Evolutionary conservation across 805 yeast species (phyloP).

Genomic region (Starmerella bacillaris): DNA sequence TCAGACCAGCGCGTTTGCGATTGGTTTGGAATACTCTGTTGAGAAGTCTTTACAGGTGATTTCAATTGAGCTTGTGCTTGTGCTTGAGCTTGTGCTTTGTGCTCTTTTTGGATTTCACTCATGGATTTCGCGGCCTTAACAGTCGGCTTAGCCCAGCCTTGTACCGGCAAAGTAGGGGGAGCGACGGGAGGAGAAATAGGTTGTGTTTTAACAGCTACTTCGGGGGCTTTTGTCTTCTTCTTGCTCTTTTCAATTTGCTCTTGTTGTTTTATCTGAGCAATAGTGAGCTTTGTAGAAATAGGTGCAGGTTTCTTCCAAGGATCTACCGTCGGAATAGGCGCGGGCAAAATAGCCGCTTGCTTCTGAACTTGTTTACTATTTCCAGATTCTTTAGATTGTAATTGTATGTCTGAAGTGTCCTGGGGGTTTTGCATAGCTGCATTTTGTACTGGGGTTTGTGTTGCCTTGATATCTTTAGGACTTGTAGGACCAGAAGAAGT

Average conservation of each 20-base stretch:
- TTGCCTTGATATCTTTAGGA: no score
- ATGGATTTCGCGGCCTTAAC: conserved; percentile 21
- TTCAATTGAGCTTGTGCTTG: neutral
- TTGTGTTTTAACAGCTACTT: neutral
- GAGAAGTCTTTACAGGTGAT: neutral
- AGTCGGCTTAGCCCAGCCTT: conserved; percentile 12
- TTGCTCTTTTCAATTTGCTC: conserved; percentile 5
- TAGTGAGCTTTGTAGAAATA: conserved; percentile 7
- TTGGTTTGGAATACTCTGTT: no score
- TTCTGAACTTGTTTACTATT: no score
- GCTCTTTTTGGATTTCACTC: conserved; percentile 25
- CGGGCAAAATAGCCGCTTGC: no score
- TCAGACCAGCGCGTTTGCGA: no score
- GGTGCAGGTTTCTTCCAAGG: conserved; percentile 15
- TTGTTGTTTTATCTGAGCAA: conserved; percentile 14
- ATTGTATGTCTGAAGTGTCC: no score
- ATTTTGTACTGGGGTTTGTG: no score
- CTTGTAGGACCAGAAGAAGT: no score
- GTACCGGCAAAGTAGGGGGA: conserved; percentile 5
- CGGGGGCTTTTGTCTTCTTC: conserved; percentile 3
- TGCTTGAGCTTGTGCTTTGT: conserved; percentile 1
- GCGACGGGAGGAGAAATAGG: conserved; percentile 4
- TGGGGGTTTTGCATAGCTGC: no score
- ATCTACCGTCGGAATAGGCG: conserved; percentile 9
- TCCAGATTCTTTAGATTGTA: no score